Base-by-base conservation (phyloP, 208 protist species). In the Wallacemonas sp. region DNA sequence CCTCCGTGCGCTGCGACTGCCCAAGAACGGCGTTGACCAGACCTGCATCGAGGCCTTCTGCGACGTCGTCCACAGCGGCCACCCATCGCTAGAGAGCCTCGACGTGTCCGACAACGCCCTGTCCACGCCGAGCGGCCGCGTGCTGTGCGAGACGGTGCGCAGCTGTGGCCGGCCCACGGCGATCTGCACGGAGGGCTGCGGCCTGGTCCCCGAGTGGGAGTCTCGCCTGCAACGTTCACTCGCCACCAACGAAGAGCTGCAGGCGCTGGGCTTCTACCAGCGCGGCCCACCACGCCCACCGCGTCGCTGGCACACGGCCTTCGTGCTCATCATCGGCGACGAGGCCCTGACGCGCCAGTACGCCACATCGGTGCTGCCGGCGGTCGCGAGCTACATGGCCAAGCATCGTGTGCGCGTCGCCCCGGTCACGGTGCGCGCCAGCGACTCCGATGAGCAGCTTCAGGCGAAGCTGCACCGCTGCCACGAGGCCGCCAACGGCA, bases 51-150 rank as follows among this genome's bases (percentile, higher is more conserved):
- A 86, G 44, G 68, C 83, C 21, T 72, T 96, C 2, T 82, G 82
- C 68, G 32, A 65, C 17, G 69, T 93, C 27, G 33, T 93, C 33
- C 43, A 64, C 1, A 55, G 80, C 0, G 72, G 78, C 21, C 83
- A 88, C 70, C 74, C 77, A 0, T 75, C 61, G 38, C 76, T 96
- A 52, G 61, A 38, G 29, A 56, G 55, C 48, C 54, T 96, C 23
- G 87, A 93, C 36, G 54, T 96, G 32, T 83, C 80, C 9, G 54
- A 84, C 60, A 96, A 90, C 65, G 29, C 38, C 9, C 66, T 96
- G 32, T 87, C 87, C 21, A 88, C 78, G n/a, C 76, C 80, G 0
- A 78, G 80, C 2, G 78, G 74, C 30, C 85, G 90, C 12, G 58
- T 78, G 19, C 72, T 96, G 65, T 96, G 87, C 87, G 73, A 83